Evolutionary conservation across 306 rosid species (phyloP).

Genomic region (Sindora glabra): DNA sequence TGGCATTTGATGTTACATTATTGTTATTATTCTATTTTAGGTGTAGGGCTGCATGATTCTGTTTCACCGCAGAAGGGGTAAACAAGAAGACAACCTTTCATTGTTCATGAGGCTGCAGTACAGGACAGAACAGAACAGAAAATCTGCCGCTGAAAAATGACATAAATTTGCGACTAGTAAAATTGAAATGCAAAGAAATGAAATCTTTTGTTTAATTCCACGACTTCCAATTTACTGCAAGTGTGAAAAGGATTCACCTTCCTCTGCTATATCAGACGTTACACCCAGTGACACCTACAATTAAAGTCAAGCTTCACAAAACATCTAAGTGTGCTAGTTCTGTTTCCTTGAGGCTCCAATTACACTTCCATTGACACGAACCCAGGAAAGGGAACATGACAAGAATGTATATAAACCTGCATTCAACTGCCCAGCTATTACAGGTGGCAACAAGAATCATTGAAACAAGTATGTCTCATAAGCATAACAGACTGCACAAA

Average conservation of each 20-base stretch:
- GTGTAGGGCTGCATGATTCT: too few species aligned
- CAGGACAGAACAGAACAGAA: background rate
- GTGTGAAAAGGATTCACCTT: slow-evolving; percentile 22
- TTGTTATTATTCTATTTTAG: too few species aligned
- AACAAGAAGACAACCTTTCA: background rate
- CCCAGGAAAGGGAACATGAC: background rate
- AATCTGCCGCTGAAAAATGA: background rate
- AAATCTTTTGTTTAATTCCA: background rate
- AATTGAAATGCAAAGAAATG: background rate
- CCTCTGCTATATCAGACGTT: slow-evolving; percentile 7
- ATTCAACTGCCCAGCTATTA: slow-evolving; percentile 6
- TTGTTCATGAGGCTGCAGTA: background rate
- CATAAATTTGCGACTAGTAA: background rate
- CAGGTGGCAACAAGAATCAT: slow-evolving; percentile 1
- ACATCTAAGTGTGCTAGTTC: too few species aligned
- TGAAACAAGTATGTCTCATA: slow-evolving; percentile 21
- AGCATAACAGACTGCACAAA: slow-evolving; percentile 69
- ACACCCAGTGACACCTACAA: background rate
- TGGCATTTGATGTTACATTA: too few species aligned
- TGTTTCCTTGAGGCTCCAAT: slow-evolving; percentile 2
- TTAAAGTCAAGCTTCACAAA: background rate
- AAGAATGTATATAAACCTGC: slow-evolving; percentile 3
- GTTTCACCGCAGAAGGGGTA: too few species aligned
- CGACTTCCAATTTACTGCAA: slow-evolving; percentile 17
- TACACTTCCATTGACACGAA: slow-evolving; percentile 1